Evolutionary conservation across 2,329 filamentous ascomycete species (phyloP).

Genomic region (Fusarium sp.): DNA sequence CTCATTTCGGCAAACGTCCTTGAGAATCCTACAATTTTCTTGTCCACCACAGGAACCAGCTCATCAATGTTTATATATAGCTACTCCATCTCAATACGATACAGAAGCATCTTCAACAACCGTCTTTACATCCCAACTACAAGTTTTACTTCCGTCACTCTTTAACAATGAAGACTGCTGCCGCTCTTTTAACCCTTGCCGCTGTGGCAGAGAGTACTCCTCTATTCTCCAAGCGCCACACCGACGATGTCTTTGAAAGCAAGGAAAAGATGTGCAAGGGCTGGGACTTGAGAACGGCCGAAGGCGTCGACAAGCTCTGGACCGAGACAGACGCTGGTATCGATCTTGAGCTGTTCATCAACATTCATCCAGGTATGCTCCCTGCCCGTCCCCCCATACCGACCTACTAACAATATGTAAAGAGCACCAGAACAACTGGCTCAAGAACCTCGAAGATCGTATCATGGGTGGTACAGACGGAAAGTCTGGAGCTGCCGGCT

Average conservation of each 20-base stretch:
- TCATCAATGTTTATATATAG: not conserved
- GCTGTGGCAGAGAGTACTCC: not conserved
- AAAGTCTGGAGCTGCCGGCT: constrained; percentile 8
- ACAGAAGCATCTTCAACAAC: not conserved
- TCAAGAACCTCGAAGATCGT: constrained; percentile 12
- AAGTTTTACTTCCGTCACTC: accelerated
- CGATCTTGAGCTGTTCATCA: constrained; percentile 19
- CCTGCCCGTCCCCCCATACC: accelerated
- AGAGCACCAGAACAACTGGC: constrained; percentile 21
- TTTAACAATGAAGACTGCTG: constrained; percentile 1
- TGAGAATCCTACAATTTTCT: not conserved
- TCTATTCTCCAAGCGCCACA: not conserved
- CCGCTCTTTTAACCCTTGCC: constrained; percentile 10
- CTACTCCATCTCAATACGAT: accelerated
- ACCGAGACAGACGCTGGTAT: constrained; percentile 3
- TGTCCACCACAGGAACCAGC: accelerated
- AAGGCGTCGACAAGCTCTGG: constrained; percentile 21
- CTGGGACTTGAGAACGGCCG: constrained; percentile 9
- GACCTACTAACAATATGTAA: accelerated
- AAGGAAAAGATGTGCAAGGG: constrained; percentile 16
- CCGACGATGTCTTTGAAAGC: not conserved
- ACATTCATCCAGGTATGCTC: constrained; percentile 2
- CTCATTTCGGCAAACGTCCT: not conserved
- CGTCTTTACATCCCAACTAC: accelerated
- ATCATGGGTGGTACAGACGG: not conserved